Percentiles rank a stretch among this genome's conserved stretches.
phyloP scores from a whole-genome alignment of 805 yeast genomes.

The Saccharomycopsis babjevae region DNA sequence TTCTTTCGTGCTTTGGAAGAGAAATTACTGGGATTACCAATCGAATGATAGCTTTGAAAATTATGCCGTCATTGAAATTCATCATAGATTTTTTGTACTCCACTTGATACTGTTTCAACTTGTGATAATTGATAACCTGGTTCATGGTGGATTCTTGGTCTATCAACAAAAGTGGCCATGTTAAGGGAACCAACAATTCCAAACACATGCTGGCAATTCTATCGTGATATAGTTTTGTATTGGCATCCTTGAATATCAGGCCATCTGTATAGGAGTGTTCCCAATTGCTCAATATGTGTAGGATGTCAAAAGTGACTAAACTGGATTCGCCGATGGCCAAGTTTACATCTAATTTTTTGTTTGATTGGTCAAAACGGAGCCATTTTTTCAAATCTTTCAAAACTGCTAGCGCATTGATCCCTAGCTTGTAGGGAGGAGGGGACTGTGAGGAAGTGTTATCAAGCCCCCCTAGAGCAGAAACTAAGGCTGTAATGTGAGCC shows the following conservation, averaged over 20 bases:
- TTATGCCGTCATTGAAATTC: slow-evolving; percentile 45
- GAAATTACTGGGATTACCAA: slow-evolving; percentile 54
- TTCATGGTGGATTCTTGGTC: slow-evolving; percentile 45
- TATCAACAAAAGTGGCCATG: slow-evolving; percentile 74
- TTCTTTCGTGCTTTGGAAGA: slow-evolving; percentile 43
- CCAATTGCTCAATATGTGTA: slow-evolving; percentile 69
- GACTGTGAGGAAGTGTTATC: slow-evolving; percentile 46
- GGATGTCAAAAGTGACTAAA: slow-evolving; percentile 59
- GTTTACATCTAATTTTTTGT: slow-evolving; percentile 69
- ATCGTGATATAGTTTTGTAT: slow-evolving; percentile 35
- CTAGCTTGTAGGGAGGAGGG: slow-evolving; percentile 59
- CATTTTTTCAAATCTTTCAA: slow-evolving; percentile 80
- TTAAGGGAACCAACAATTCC: slow-evolving; percentile 71
- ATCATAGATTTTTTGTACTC: slow-evolving; percentile 62
- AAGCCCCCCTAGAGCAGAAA: slow-evolving; percentile 85
- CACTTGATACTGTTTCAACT: slow-evolving; percentile 56
- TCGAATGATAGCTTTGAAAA: slow-evolving; percentile 59
- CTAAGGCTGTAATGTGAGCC: slow-evolving; percentile 71
- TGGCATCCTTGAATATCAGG: slow-evolving; percentile 20
- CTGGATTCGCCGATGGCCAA: slow-evolving; percentile 77
- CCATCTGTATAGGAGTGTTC: slow-evolving; percentile 33
- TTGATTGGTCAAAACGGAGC: slow-evolving; percentile 72
- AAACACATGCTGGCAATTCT: slow-evolving; percentile 61
- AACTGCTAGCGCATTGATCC: slow-evolving; percentile 83
- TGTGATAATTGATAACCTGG: slow-evolving; percentile 47